These are phyloP conservation scores for Chlorella sp. DNA, from an alignment of 139 green algal genomes.

Conservation along the genomic window DNA sequence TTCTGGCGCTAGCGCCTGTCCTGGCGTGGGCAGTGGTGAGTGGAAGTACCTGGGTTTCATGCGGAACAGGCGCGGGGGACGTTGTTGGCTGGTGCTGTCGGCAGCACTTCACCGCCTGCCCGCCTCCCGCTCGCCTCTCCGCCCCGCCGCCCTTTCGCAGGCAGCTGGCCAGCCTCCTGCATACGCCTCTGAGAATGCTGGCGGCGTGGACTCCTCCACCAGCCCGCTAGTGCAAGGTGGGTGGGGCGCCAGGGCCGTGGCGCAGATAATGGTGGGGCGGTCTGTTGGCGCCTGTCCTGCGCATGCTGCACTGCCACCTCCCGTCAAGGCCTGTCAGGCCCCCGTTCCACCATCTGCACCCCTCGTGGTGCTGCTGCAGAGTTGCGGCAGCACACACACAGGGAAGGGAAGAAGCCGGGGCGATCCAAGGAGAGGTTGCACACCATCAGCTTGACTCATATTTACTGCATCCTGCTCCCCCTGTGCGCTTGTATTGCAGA, in stretches of 20 bases:
- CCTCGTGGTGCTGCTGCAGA: too few relatives aligned
- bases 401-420: neutral
- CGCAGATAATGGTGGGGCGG: neutral
- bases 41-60: neutral
- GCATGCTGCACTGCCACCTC: neutral
- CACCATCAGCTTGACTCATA: too few relatives aligned
- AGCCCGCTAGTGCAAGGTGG: conserved; percentile 27
- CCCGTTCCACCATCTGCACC: too few relatives aligned
- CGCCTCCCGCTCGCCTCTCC: neutral
- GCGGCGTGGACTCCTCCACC: conserved; percentile 3
- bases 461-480: too few relatives aligned
- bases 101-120: neutral
- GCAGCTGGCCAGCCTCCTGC: neutral
- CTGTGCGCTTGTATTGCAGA: too few relatives aligned
- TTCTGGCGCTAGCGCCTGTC: neutral
- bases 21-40: neutral
- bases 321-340: neutral
- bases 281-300: neutral
- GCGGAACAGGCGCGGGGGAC: neutral
- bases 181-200: conserved; percentile 4
- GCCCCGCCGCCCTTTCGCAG: neutral
- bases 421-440: too few relatives aligned
- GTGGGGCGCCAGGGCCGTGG: neutral
- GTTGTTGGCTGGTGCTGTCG: neutral
- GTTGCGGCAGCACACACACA: too few relatives aligned